These are phyloP conservation scores for Pleurotus sapidus DNA, from an alignment of 768 basidiomycete genomes.

Conservation along the genomic window DNA sequence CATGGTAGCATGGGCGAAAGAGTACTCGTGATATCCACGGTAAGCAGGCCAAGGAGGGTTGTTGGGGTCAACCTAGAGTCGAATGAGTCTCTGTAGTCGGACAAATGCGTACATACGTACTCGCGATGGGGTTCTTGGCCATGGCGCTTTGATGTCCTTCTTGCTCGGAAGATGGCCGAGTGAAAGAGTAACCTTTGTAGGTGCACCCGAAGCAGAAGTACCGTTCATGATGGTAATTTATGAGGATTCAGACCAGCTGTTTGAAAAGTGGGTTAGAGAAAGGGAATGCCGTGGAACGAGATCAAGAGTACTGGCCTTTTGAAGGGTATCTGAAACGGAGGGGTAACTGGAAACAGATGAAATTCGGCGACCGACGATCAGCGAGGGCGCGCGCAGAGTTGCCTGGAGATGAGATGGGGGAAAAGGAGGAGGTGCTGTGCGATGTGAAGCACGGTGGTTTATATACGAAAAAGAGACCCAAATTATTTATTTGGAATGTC, in stretches of 20 bases:
- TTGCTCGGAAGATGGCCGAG: constrained; percentile 75
- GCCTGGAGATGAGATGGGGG: constrained; percentile 3
- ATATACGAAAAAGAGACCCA: neutral
- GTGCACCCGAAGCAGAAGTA: constrained; percentile 29
- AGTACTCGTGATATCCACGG: constrained; percentile 79
- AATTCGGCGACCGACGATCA: neutral
- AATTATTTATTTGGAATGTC: no score
- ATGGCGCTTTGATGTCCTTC: constrained; percentile 67
- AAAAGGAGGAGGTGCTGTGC: constrained; percentile 1
- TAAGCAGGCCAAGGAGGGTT: constrained; percentile 84
- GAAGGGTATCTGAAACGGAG: neutral
- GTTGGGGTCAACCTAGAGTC: constrained; percentile 67
- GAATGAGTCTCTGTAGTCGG: neutral
- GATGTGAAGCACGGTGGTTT: constrained; percentile 1
- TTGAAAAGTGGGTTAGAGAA: neutral
- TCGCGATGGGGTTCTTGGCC: constrained; percentile 73
- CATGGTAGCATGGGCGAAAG: constrained; percentile 92
- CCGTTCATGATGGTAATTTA: constrained; percentile 11
- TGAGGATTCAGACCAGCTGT: constrained; percentile 1
- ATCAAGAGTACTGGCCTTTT: neutral
- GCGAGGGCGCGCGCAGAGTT: neutral
- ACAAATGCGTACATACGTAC: constrained; percentile 29
- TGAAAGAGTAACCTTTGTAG: constrained; percentile 65
- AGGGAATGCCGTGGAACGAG: neutral
- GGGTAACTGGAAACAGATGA: neutral